Conservation (phyloP, 106 monocot species). For the Vanilla planifolia region DNA sequence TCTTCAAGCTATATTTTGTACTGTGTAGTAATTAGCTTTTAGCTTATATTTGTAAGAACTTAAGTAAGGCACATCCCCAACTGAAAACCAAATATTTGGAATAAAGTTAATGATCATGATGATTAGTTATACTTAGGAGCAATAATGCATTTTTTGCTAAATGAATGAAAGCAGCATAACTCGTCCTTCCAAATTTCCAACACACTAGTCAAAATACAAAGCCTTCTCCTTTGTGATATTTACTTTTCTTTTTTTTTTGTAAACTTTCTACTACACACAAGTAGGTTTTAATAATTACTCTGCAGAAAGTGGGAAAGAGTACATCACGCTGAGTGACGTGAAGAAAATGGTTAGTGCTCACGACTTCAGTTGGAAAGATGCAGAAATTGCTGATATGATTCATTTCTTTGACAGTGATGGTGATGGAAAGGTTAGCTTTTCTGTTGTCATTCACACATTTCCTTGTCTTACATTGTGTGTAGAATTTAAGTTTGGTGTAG, state of each 20-base stretch:
- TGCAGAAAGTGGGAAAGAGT: slow-evolving; percentile 67
- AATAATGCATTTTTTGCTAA: no score
- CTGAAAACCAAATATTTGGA: no score
- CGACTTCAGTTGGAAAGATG: slow-evolving; percentile 80
- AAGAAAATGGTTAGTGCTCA: slow-evolving; percentile 54
- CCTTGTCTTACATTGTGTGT: no score
- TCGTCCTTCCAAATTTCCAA: background rate
- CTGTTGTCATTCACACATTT: no score
- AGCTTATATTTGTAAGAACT: no score
- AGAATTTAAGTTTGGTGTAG: no score
- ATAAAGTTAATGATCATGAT: no score
- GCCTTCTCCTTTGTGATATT: background rate
- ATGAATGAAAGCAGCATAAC: no score
- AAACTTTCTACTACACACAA: background rate
- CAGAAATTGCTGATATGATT: slow-evolving; percentile 73
- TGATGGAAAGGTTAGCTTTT: slow-evolving; percentile 67
- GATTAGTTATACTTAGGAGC: no score
- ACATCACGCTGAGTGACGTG: slow-evolving; percentile 53
- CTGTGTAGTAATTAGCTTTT: no score
- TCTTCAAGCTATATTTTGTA: no score
- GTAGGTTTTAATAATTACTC: background rate
- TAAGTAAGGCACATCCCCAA: no score
- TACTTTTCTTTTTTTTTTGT: background rate
- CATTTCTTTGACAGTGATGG: slow-evolving; percentile 60
- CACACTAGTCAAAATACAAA: background rate